phyloP scores from a whole-genome alignment of 352 stramenopile genomes.

The Phytophthora palmivora region DNA sequence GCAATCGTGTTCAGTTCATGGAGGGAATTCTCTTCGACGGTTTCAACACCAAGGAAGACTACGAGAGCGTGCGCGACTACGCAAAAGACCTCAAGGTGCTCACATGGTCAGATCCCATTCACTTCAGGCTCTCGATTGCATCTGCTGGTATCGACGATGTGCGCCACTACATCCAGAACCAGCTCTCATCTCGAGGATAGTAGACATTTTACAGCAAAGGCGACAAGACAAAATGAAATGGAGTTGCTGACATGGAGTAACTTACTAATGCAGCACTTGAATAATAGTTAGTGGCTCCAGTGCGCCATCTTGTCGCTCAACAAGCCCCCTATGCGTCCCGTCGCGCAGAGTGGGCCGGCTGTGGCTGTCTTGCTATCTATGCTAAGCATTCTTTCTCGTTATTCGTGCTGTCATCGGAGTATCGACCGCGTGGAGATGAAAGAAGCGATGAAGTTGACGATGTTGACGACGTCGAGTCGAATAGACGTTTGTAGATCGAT shows the following conservation, averaged over 20 bases:
- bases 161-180: constrained; percentile 76
- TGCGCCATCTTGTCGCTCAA: constrained; percentile 23
- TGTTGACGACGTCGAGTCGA: constrained; percentile 59
- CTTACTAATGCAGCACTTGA: constrained; percentile 45
- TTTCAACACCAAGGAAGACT: constrained; percentile 87
- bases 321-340: constrained; percentile 29
- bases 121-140: constrained; percentile 81
- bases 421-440: constrained; percentile 56
- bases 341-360: constrained; percentile 27
- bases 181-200: constrained; percentile 46
- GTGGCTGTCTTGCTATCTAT: constrained; percentile 40
- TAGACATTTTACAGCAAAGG: too few species aligned
- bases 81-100: constrained; percentile 75
- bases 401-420: constrained; percentile 55
- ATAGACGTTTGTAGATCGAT: constrained; percentile 50
- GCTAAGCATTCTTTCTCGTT: constrained; percentile 61
- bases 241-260: constrained; percentile 21
- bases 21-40: constrained; percentile 88
- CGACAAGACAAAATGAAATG: too few species aligned
- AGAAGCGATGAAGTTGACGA: constrained; percentile 49
- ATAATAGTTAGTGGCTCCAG: constrained; percentile 45
- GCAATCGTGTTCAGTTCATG: constrained; percentile 87
- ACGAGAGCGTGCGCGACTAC: constrained; percentile 78
- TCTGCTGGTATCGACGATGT: constrained; percentile 70
- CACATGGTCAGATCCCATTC: constrained; percentile 83